phyloP scores from a whole-genome alignment of 352 stramenopile species.

The Globisporangium lucens region DNA sequence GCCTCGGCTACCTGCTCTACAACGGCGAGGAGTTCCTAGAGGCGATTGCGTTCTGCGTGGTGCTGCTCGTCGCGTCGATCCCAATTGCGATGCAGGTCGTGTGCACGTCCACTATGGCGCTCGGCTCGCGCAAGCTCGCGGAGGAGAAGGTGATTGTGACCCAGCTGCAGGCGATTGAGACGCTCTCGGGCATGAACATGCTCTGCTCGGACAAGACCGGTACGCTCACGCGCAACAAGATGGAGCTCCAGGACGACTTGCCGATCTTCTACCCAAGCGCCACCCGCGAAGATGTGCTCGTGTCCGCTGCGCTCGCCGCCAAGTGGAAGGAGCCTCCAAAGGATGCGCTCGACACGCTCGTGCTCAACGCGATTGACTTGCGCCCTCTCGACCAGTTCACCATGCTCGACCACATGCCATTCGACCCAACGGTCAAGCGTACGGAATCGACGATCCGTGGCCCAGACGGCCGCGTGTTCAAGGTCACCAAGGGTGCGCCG shows the following conservation, averaged over 20 bases:
- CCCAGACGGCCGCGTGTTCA: constrained; percentile 83
- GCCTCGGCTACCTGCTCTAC: constrained; percentile 83
- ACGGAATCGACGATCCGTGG: constrained; percentile 90
- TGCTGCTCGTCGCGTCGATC: constrained; percentile 91
- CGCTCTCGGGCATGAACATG: constrained; percentile 91
- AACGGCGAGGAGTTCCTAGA: constrained; percentile 75
- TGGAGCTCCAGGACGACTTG: constrained; percentile 91
- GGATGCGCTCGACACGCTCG: constrained; percentile 93
- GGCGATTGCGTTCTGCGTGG: constrained; percentile 85
- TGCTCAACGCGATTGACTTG: constrained; percentile 84
- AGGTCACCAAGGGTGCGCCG: constrained; percentile 94
- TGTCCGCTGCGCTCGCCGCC: constrained; percentile 90
- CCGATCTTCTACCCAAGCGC: constrained; percentile 80
- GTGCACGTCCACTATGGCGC: constrained; percentile 90
- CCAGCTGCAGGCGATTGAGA: constrained; percentile 90
- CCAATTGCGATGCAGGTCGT: constrained; percentile 94
- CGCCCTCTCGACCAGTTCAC: constrained; percentile 82
- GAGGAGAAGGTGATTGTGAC: constrained; percentile 93
- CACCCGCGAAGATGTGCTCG: constrained; percentile 85
- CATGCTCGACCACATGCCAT: constrained; percentile 78
- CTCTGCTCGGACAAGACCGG: constrained; percentile 97
- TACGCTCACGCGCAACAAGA: constrained; percentile 94
- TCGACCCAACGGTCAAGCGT: constrained; percentile 87
- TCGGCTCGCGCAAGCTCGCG: constrained; percentile 88
- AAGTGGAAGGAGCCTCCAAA: constrained; percentile 93